Evolutionary conservation across 495 filamentous ascomycete species (phyloP).

Genomic region (Hyaloscypha variabilis): DNA sequence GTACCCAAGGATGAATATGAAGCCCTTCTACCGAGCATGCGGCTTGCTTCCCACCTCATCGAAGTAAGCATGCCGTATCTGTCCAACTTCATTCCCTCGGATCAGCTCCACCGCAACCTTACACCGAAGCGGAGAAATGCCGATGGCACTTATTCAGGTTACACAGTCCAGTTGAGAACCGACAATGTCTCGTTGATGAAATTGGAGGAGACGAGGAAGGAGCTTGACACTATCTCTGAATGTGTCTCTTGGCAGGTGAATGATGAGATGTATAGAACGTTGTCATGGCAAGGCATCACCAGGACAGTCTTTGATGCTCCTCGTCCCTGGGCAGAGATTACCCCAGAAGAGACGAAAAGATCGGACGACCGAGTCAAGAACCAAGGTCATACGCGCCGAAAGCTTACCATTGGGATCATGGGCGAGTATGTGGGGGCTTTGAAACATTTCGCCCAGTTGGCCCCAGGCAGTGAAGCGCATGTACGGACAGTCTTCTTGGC

Average conservation of each 20-base stretch:
- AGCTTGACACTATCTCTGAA: conserved; percentile 19
- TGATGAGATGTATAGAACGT: conserved; percentile 2
- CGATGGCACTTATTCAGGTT: background rate
- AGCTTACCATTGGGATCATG: conserved; percentile 16
- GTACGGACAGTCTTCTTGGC: conserved; percentile 19
- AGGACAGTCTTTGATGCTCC: background rate
- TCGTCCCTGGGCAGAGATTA: background rate
- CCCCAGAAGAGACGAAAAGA: background rate
- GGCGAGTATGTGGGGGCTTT: conserved; percentile 25
- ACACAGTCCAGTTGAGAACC: conserved; percentile 12
- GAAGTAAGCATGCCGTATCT: conserved; percentile 25
- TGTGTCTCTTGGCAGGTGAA: conserved; percentile 22
- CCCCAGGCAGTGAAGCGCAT: conserved; percentile 9
- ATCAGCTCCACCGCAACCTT: background rate
- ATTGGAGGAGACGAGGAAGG: background rate
- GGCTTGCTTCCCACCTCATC: conserved; percentile 17
- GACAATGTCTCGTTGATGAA: background rate
- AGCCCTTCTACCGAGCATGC: conserved; percentile 26
- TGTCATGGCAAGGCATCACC: conserved; percentile 18
- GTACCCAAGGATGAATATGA: conserved; percentile 10
- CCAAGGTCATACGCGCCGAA: conserved; percentile 3
- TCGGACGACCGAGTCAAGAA: background rate
- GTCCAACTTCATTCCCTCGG: conserved; percentile 23
- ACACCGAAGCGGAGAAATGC: background rate
- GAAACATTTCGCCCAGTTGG: background rate